Evolutionary conservation across 2,329 filamentous ascomycete species (phyloP).

Genomic region (Periconia sp.): DNA sequence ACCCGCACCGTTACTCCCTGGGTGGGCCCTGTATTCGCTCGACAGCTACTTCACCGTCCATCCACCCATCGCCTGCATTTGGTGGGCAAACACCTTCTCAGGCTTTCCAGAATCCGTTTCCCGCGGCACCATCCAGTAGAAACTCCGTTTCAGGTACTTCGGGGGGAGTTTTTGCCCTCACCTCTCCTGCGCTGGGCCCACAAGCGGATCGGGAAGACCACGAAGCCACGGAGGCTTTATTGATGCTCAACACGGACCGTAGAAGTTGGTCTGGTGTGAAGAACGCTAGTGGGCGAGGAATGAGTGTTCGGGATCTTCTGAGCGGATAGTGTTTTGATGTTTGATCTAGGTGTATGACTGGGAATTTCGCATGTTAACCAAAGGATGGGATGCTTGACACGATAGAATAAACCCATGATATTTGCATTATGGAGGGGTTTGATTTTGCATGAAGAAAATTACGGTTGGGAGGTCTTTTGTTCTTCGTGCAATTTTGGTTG

Average conservation of each 20-base stretch:
- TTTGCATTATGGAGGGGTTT: too few relatives aligned
- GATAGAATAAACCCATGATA: too few relatives aligned
- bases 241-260: conserved; percentile 85
- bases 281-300: conserved; percentile 34
- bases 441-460: too few relatives aligned
- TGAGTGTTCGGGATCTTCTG: conserved; percentile 52
- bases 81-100: conserved; percentile 44
- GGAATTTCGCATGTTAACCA: too few relatives aligned
- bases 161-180: conserved; percentile 32
- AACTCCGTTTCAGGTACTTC: conserved; percentile 27
- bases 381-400: not conserved
- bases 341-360: not conserved
- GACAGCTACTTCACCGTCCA: conserved; percentile 37
- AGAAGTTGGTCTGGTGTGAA: conserved; percentile 48
- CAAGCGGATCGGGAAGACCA: conserved; percentile 54
- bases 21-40: conserved; percentile 45
- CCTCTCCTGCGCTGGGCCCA: conserved; percentile 39
- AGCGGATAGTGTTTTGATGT: conserved; percentile 19
- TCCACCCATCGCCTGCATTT: conserved; percentile 41
- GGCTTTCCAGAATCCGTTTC: conserved; percentile 33
- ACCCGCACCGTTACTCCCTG: conserved; percentile 52
- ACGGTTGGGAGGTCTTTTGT: too few relatives aligned
- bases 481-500: too few relatives aligned
- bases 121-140: conserved; percentile 26
- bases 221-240: conserved; percentile 79